Conservation (phyloP, 441 rosid genomes). For the Jatropha multifida region DNA sequence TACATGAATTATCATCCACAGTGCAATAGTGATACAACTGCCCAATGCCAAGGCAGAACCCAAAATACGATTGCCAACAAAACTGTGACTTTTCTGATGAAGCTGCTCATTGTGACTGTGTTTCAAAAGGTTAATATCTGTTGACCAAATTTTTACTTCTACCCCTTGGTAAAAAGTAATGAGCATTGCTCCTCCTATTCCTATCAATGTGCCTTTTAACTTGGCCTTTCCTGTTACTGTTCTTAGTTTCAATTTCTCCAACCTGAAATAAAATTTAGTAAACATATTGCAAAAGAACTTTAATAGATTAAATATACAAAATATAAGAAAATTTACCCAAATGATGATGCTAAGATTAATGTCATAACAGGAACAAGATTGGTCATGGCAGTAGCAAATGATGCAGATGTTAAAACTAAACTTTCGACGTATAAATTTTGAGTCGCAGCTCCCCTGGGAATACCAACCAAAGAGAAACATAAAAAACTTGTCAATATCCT, state of each 20-base stretch:
- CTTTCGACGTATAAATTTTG: slow-evolving; percentile 40
- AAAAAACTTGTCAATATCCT: background rate
- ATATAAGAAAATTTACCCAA: slow-evolving; percentile 30
- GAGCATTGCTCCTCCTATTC: slow-evolving; percentile 44
- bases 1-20: slow-evolving; percentile 39
- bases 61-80: background rate
- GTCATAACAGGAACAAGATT: slow-evolving; percentile 49
- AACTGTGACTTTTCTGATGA: background rate
- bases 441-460: slow-evolving; percentile 39
- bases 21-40: slow-evolving; percentile 26
- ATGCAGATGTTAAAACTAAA: slow-evolving; percentile 50
- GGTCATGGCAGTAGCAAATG: slow-evolving; percentile 43
- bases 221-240: slow-evolving; percentile 32
- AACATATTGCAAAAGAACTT: background rate
- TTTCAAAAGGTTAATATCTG: slow-evolving; percentile 24
- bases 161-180: slow-evolving; percentile 38
- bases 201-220: slow-evolving; percentile 27
- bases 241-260: slow-evolving; percentile 27
- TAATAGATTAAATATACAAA: background rate
- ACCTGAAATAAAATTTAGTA: slow-evolving; percentile 2
- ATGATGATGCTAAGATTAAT: slow-evolving; percentile 38
- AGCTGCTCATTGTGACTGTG: background rate
- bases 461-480: background rate
- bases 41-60: slow-evolving; percentile 23
- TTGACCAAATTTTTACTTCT: slow-evolving; percentile 28